Conservation (phyloP, 2,329 filamentous ascomycete species). For the Epichloe gansuensis region DNA sequence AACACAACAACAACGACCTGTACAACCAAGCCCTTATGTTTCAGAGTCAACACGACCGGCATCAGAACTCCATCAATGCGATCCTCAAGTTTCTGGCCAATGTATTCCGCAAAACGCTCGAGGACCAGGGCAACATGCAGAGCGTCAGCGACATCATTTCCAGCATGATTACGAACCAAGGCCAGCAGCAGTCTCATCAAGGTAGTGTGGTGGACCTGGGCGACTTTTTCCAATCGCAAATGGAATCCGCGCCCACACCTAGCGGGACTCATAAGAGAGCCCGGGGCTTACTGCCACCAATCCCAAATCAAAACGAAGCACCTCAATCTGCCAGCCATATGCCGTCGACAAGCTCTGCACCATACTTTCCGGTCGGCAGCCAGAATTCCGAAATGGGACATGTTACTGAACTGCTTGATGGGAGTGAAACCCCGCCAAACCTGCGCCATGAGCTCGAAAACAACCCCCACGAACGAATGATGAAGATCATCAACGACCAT, state of each 20-base stretch:
- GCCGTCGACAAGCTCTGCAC: conserved; percentile 17
- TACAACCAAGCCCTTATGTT: conserved; percentile 82
- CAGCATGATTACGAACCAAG: conserved; percentile 52
- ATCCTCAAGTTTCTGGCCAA: conserved; percentile 94
- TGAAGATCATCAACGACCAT: conserved; percentile 52
- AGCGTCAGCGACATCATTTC: conserved; percentile 78
- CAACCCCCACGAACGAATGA: conserved; percentile 49
- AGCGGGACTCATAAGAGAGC: conserved; percentile 35
- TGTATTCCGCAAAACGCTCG: conserved; percentile 86
- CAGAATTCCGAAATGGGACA: conserved; percentile 37
- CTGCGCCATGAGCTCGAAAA: conserved; percentile 43
- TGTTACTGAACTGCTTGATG: conserved; percentile 49
- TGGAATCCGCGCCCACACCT: conserved; percentile 24
- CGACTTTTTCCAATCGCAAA: conserved; percentile 40
- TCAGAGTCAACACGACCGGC: conserved; percentile 84
- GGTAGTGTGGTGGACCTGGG: conserved; percentile 49
- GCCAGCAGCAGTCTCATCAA: conserved; percentile 30
- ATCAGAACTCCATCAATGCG: conserved; percentile 98
- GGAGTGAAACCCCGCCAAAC: conserved; percentile 35
- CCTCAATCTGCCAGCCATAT: conserved; percentile 15
- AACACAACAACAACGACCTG: conserved; percentile 75
- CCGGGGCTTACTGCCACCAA: conserved; percentile 42
- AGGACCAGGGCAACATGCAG: conserved; percentile 55
- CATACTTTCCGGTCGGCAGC: conserved; percentile 14
- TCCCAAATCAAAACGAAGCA: conserved; percentile 27